phyloP scores from a whole-genome alignment of 2,329 filamentous ascomycete species.

The Hypoxylon sp. region DNA sequence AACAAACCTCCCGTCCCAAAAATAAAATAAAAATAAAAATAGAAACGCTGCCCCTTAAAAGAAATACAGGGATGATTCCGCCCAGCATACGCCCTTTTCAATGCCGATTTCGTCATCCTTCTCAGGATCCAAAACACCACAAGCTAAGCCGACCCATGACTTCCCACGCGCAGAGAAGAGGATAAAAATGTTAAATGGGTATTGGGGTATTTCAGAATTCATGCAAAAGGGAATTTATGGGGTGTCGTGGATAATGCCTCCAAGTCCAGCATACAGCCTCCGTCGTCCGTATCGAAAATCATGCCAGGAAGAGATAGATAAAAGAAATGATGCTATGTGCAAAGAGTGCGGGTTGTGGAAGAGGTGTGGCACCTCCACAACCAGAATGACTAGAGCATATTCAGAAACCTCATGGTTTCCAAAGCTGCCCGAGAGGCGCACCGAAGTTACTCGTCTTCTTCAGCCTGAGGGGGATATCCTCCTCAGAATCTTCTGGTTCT shows the following conservation, averaged over 20 bases:
- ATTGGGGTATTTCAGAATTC: conserved; percentile 41
- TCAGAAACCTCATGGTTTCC: conserved; percentile 21
- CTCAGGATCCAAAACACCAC: conserved; percentile 30
- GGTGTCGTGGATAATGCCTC: conserved; percentile 1
- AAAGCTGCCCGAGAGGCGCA: conserved; percentile 46
- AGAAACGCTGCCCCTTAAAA: conserved; percentile 22
- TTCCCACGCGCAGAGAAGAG: conserved; percentile 23
- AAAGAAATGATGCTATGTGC: conserved; percentile 17
- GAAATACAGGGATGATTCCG: conserved; percentile 26
- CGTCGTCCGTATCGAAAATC: conserved; percentile 11
- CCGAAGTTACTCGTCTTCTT: conserved; percentile 49
- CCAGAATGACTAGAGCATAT: not conserved
- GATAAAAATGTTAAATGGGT: conserved; percentile 32
- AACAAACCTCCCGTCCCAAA: conserved; percentile 16
- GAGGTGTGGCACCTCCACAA: not conserved
- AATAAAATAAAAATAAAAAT: not conserved
- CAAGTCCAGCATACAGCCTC: conserved; percentile 9
- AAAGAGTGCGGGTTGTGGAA: conserved; percentile 19
- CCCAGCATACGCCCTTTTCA: conserved; percentile 40
- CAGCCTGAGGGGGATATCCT: conserved; percentile 44
- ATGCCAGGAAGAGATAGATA: conserved; percentile 14
- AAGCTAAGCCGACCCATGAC: conserved; percentile 23
- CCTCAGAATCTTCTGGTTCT: conserved; percentile 27
- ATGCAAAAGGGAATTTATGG: conserved; percentile 26
- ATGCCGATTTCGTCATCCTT: conserved; percentile 41